Evolutionary conservation across 2,329 filamentous ascomycete genomes (phyloP).

Genomic region (Colletotrichum noveboracense): DNA sequence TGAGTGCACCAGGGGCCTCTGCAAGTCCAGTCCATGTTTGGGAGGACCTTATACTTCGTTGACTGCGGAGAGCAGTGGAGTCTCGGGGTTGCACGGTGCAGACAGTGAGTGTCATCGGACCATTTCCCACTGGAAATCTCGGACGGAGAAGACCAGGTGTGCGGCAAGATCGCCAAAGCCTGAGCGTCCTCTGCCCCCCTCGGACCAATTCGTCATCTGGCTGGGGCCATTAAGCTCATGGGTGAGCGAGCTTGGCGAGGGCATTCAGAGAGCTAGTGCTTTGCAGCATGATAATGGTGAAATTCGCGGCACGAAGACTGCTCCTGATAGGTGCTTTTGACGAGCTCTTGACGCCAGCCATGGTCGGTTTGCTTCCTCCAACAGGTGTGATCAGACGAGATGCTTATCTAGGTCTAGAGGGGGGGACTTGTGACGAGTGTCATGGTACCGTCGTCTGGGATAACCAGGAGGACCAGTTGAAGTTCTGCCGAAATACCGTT

Average conservation of each 20-base stretch:
- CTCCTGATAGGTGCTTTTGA: neutral
- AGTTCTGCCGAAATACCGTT: neutral
- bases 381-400: neutral
- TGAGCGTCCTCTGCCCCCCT: neutral
- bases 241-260: neutral
- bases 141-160: neutral
- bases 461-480: neutral
- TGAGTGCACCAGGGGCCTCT: neutral
- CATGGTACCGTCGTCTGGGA: neutral
- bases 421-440: neutral
- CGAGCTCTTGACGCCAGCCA: neutral
- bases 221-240: neutral
- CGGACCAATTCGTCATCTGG: neutral
- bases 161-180: slow-evolving; percentile 1
- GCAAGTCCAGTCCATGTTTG: slow-evolving; percentile 1
- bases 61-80: slow-evolving; percentile 14
- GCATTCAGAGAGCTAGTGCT: neutral
- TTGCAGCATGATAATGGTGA: neutral
- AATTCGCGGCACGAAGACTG: neutral
- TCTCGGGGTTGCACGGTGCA: slow-evolving; percentile 14
- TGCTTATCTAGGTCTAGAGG: neutral
- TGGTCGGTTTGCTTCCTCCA: neutral
- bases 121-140: slow-evolving; percentile 16
- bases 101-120: slow-evolving; percentile 19
- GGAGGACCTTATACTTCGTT: slow-evolving; percentile 12